Conservation (phyloP, 192 early-diverging fungal genomes). For the Allomyces macrogynus region DNA sequence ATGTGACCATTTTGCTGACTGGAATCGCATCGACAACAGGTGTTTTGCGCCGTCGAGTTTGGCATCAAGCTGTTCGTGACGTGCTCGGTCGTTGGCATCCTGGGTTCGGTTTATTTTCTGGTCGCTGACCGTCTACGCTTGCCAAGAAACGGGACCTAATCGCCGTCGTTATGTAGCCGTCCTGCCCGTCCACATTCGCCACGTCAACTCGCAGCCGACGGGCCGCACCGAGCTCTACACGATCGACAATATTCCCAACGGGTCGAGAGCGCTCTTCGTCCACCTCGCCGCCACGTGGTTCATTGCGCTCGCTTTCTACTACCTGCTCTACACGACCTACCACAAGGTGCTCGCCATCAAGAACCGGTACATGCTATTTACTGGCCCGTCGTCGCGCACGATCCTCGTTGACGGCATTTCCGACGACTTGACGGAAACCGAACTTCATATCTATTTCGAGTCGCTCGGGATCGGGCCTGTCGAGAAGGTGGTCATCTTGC, state of each 20-base stretch:
- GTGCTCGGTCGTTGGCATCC: too few species aligned
- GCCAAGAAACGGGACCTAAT: too few species aligned
- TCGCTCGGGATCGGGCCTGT: constrained; percentile 30
- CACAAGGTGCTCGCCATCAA: background rate
- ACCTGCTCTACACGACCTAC: background rate
- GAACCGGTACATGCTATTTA: background rate
- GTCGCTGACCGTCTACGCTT: too few species aligned
- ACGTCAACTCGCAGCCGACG: background rate
- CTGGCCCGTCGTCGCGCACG: constrained; percentile 12
- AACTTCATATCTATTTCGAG: constrained; percentile 27
- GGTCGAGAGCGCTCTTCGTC: background rate
- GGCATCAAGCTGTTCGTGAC: background rate
- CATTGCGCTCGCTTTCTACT: background rate
- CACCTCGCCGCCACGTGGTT: background rate
- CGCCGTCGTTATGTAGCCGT: background rate
- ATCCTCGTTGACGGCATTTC: constrained; percentile 35
- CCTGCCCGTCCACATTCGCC: background rate
- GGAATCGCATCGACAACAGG: background rate
- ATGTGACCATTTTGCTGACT: too few species aligned
- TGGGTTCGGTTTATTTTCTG: too few species aligned
- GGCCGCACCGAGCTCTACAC: background rate
- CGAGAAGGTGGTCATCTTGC: constrained; percentile 6
- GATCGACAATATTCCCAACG: background rate
- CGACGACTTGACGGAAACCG: constrained; percentile 19
- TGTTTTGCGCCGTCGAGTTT: background rate